Percentiles rank a stretch among this genome's conserved stretches.
Evolutionary conservation across 1,284 basidiomycete genomes (phyloP).

Genomic region (Tilletia walkeri): DNA sequence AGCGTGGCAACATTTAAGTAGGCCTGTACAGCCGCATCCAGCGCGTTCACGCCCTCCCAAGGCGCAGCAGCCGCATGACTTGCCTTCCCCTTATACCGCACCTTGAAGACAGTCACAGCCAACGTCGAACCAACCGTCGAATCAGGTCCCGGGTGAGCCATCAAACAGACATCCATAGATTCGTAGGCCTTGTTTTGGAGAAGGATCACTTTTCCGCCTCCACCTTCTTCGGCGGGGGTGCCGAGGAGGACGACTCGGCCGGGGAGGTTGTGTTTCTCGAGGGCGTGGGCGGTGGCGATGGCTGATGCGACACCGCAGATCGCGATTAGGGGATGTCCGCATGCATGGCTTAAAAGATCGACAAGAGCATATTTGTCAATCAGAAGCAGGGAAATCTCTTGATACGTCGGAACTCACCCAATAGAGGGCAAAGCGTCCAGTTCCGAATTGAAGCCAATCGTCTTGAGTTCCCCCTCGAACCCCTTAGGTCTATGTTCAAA

Average conservation of each 20-base stretch:
- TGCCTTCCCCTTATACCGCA: conserved; percentile 35
- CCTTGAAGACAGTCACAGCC: conserved; percentile 56
- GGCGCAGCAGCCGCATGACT: conserved; percentile 60
- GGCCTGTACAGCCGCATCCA: conserved; percentile 77
- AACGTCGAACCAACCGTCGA: conserved; percentile 60
- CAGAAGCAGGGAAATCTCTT: no score
- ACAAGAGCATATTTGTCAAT: no score
- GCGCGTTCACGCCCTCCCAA: conserved; percentile 79
- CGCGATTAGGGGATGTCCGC: conserved; percentile 76
- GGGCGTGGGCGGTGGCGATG: conserved; percentile 67
- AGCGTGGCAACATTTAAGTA: conserved; percentile 73
- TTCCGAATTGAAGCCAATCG: conserved; percentile 63
- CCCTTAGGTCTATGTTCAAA: conserved; percentile 57
- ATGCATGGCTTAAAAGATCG: conserved; percentile 8
- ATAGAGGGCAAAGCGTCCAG: conserved; percentile 62
- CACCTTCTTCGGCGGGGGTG: conserved; percentile 79
- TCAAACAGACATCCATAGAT: conserved; percentile 73
- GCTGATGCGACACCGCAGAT: conserved; percentile 75
- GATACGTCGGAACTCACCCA: conserved; percentile 15
- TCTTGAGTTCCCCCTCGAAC: conserved; percentile 21
- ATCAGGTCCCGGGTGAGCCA: conserved; percentile 62
- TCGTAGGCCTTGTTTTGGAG: conserved; percentile 71
- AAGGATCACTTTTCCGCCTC: conserved; percentile 66
- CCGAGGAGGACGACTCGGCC: conserved; percentile 77
- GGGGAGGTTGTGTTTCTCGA: conserved; percentile 65